These are phyloP conservation scores for Triadica sebifera DNA, from an alignment of 345 rosid genomes.

Conservation along the genomic window DNA sequence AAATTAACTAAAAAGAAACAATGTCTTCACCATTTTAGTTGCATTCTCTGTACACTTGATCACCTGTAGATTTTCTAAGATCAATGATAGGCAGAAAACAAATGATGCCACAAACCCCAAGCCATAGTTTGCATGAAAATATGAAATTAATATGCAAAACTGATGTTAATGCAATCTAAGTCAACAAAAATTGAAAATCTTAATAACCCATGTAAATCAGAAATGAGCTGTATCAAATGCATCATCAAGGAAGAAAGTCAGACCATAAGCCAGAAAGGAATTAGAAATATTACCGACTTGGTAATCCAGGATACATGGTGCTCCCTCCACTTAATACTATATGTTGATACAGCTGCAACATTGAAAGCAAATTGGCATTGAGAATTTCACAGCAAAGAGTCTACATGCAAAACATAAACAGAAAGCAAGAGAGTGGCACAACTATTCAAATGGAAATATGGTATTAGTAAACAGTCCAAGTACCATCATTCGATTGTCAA, in stretches of 20 bases:
- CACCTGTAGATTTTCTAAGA: neutral
- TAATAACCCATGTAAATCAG: neutral
- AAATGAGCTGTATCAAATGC: neutral
- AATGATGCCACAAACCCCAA: neutral
- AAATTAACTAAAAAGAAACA: neutral
- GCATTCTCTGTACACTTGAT: neutral
- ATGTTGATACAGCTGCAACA: slow-evolving; percentile 88
- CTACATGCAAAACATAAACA: neutral
- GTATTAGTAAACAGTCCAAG: slow-evolving; percentile 10
- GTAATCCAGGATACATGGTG: slow-evolving; percentile 98
- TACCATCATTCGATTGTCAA: slow-evolving; percentile 96
- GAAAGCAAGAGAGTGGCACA: neutral
- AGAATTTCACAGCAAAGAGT: slow-evolving; percentile 9
- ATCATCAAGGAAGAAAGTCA: neutral
- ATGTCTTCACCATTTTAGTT: neutral
- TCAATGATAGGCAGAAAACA: neutral
- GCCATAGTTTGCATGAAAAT: neutral
- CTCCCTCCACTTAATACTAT: slow-evolving; percentile 99
- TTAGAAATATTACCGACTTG: slow-evolving; percentile 68
- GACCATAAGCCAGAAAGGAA: neutral
- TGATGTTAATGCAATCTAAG: slow-evolving; percentile 6
- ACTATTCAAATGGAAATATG: neutral
- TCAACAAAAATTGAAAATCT: neutral
- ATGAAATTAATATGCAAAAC: neutral
- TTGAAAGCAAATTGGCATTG: slow-evolving; percentile 13